phyloP scores from a whole-genome alignment of 352 stramenopile species.

The Phytophthora sp. region DNA sequence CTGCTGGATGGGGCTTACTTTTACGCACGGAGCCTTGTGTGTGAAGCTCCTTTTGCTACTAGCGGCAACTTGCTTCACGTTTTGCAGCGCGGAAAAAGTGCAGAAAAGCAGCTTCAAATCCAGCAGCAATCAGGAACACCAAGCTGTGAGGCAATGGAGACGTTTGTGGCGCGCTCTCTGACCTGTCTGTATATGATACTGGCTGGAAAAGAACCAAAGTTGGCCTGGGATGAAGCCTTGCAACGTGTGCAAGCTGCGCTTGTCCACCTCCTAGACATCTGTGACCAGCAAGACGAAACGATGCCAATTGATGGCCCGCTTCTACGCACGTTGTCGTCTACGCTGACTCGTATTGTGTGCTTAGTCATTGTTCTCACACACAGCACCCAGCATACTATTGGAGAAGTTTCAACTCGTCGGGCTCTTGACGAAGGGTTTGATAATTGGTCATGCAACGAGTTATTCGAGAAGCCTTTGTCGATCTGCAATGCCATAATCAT shows the following conservation, averaged over 20 bases:
- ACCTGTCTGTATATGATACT: slow-evolving; percentile 27
- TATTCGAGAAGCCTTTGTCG: slow-evolving; percentile 5
- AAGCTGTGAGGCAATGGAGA: slow-evolving; percentile 16
- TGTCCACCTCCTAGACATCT: slow-evolving; percentile 15
- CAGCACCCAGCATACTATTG: slow-evolving; percentile 17
- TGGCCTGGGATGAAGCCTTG: slow-evolving; percentile 10
- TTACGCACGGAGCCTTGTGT: slow-evolving; percentile 51
- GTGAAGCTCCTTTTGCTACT: slow-evolving; percentile 43
- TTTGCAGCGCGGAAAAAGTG: slow-evolving; percentile 23
- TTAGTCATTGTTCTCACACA: slow-evolving; percentile 43
- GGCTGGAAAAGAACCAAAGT: neutral
- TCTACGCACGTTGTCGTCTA: slow-evolving; percentile 27
- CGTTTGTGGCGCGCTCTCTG: slow-evolving; percentile 9
- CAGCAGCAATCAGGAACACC: slow-evolving; percentile 4
- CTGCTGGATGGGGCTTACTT: slow-evolving; percentile 46
- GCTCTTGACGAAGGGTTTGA: slow-evolving; percentile 15
- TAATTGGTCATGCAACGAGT: neutral
- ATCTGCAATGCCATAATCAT: slow-evolving; percentile 4
- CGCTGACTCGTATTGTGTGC: too few species aligned
- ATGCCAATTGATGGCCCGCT: slow-evolving; percentile 12
- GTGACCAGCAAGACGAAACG: slow-evolving; percentile 17
- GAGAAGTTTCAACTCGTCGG: neutral
- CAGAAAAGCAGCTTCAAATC: slow-evolving; percentile 11
- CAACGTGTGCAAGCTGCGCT: slow-evolving; percentile 19
- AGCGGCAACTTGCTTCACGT: slow-evolving; percentile 48